phyloP scores from a whole-genome alignment of 371 early-diverging fungal species.

The Capillidium rhysosporum region DNA sequence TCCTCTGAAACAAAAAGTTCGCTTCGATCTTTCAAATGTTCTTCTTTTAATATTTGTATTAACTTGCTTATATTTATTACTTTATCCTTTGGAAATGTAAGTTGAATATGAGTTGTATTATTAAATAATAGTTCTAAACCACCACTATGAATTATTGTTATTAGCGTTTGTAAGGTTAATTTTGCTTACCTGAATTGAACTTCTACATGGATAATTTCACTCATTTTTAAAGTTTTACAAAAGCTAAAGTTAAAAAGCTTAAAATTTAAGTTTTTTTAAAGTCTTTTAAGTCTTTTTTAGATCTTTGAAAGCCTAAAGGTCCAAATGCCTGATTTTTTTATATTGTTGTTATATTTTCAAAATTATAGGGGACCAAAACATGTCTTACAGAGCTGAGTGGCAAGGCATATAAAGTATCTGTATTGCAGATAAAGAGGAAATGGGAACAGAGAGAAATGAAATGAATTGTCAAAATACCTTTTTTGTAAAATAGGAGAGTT shows the following conservation, averaged over 20 bases:
- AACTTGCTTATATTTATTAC: conserved; percentile 45
- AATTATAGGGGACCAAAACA: too few relatives aligned
- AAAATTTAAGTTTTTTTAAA: background rate
- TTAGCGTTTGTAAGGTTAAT: background rate
- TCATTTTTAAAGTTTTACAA: background rate
- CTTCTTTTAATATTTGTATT: conserved; percentile 45
- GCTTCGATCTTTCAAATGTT: conserved; percentile 50
- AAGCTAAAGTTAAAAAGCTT: background rate
- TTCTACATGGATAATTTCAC: conserved; percentile 11
- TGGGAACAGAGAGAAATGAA: too few relatives aligned
- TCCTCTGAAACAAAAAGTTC: conserved; percentile 72
- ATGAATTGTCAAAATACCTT: too few relatives aligned
- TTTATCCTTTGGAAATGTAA: conserved; percentile 25
- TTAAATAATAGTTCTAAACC: conserved; percentile 88
- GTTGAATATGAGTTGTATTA: conserved; percentile 32
- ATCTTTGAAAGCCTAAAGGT: too few relatives aligned
- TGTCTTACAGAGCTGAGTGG: too few relatives aligned
- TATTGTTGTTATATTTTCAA: too few relatives aligned
- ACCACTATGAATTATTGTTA: conserved; percentile 27
- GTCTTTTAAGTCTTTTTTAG: too few relatives aligned
- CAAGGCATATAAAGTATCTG: too few relatives aligned
- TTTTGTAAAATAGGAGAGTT: too few relatives aligned
- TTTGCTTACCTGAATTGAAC: conserved; percentile 16
- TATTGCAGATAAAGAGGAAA: too few relatives aligned
- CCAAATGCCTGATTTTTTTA: too few relatives aligned